Conservation (phyloP, 176 grass and related monocot genomes). For the Pontederia paniculata region DNA sequence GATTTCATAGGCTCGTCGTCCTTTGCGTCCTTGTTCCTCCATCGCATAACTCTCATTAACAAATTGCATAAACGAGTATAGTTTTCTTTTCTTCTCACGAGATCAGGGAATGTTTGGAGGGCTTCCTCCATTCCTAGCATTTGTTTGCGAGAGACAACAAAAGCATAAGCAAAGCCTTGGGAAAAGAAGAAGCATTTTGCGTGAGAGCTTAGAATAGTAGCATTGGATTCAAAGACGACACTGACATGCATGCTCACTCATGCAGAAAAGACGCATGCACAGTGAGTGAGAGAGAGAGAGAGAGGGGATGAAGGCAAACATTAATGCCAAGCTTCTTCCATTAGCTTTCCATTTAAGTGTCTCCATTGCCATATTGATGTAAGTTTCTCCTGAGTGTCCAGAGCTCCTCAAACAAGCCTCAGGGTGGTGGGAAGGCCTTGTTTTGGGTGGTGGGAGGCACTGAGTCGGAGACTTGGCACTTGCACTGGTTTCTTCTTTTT, state of each 20-base stretch:
- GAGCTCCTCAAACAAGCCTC: neutral
- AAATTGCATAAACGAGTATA: neutral
- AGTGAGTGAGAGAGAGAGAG: neutral
- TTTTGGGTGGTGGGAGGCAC: constrained; percentile 3
- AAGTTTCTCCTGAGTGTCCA: constrained; percentile 19
- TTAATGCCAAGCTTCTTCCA: neutral
- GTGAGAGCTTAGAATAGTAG: neutral
- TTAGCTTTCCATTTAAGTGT: neutral
- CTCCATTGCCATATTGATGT: constrained; percentile 51
- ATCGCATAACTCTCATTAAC: neutral
- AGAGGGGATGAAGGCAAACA: neutral
- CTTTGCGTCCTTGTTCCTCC: no score
- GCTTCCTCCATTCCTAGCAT: neutral
- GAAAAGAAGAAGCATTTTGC: neutral
- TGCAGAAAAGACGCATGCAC: no score
- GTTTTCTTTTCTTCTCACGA: neutral
- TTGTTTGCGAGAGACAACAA: no score
- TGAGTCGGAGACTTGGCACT: constrained; percentile 1
- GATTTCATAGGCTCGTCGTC: constrained; percentile 2
- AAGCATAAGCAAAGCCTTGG: no score
- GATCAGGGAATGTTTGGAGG: neutral
- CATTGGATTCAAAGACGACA: neutral
- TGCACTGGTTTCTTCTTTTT: constrained; percentile 2
- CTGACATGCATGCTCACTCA: constrained; percentile 2
- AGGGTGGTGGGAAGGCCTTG: neutral